These are phyloP conservation scores for Cyclostephanos tholiformis DNA, from an alignment of 108 stramenopile species.

Conservation along the genomic window DNA sequence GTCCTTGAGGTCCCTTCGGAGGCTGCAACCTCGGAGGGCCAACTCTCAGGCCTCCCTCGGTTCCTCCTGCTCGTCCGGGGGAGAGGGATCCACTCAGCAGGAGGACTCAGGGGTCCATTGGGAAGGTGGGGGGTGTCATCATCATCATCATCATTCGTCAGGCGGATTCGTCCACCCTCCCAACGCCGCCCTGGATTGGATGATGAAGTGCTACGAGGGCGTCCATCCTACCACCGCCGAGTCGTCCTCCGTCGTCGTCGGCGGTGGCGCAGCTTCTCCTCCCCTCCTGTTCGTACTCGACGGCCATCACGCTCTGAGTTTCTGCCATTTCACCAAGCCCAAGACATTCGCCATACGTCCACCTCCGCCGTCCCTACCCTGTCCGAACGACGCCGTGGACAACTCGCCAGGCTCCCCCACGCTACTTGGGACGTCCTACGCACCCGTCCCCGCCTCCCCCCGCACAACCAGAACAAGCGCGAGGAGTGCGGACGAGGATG, in stretches of 20 bases:
- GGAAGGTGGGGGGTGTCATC: neutral
- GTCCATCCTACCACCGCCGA: neutral
- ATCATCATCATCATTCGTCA: neutral
- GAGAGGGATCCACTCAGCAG: neutral
- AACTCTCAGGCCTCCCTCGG: neutral
- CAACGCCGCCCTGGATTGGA: constrained; percentile 1
- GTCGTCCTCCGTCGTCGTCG: neutral
- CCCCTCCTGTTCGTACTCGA: constrained; percentile 28
- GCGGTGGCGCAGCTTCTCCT: neutral
- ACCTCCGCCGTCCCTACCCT: neutral
- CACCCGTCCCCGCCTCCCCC: neutral
- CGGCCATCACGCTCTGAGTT: constrained; percentile 12
- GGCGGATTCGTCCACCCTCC: neutral
- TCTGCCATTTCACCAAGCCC: constrained; percentile 21
- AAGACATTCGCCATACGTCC: constrained; percentile 27
- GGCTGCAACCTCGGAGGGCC: neutral
- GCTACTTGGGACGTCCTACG: no score
- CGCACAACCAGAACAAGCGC: neutral
- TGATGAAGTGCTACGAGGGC: neutral
- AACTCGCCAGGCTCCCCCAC: no score
- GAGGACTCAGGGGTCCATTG: neutral
- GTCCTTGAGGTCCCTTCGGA: constrained; percentile 7
- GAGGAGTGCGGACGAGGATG: neutral
- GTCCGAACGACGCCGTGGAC: neutral
- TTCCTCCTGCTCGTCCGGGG: neutral